A percentile compares a stretch with the other conserved stretches of the same genome.
Evolutionary conservation across 352 stramenopile species (phyloP).

Genomic region (Phytophthora cryptogea): DNA sequence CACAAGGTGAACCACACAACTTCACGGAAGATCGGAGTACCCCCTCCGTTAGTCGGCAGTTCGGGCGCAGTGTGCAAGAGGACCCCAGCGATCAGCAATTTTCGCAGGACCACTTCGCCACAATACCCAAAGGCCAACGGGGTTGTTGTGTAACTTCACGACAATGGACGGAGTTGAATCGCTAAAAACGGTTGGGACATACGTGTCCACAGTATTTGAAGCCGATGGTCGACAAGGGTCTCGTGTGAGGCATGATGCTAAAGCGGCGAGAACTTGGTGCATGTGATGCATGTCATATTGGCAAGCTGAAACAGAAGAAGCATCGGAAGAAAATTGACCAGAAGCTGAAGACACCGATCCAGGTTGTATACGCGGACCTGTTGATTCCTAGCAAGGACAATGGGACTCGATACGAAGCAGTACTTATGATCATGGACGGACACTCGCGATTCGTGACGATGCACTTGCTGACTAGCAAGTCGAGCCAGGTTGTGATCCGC

Average conservation of each 20-base stretch:
- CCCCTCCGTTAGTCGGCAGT: no score
- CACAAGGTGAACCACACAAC: no score
- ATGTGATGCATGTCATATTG: conserved; percentile 3
- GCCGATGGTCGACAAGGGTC: not conserved
- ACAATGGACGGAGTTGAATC: no score
- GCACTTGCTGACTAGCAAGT: not conserved
- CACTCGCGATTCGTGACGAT: not conserved
- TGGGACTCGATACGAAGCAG: conserved; percentile 1
- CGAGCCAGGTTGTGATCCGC: not conserved
- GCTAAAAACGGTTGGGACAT: not conserved
- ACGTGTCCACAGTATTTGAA: conserved; percentile 2
- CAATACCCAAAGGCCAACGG: no score
- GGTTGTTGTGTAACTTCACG: no score
- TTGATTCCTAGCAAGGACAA: not conserved
- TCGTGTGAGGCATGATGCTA: not conserved
- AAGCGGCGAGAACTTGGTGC: not conserved
- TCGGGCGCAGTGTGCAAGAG: no score
- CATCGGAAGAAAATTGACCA: not conserved
- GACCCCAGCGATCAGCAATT: no score
- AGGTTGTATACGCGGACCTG: not conserved
- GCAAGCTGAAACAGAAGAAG: not conserved
- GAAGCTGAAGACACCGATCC: not conserved
- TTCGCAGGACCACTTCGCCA: no score
- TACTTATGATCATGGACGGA: not conserved
- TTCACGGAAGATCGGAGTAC: no score